These are phyloP conservation scores for Aspergillus ustus DNA, from an alignment of 2,329 filamentous ascomycete genomes.

Conservation along the genomic window DNA sequence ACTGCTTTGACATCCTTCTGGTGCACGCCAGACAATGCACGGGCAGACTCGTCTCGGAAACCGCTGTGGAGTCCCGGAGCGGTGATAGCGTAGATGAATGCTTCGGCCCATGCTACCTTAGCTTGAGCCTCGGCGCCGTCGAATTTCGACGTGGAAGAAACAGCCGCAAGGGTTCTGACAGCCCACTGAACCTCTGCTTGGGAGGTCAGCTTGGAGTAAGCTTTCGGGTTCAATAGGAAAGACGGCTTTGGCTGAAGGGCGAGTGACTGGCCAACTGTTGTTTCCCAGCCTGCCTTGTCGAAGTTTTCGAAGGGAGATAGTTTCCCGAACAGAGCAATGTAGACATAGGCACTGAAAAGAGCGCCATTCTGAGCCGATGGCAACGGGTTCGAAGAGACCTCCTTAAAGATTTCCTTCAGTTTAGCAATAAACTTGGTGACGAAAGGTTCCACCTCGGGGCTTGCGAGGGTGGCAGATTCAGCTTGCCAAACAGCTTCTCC, in stretches of 20 bases:
- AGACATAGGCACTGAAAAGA: conserved; percentile 78
- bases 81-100: conserved; percentile 78
- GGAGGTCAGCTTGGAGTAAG: conserved; percentile 77
- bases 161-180: conserved; percentile 68
- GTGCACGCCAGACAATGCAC: conserved; percentile 69
- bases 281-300: conserved; percentile 54
- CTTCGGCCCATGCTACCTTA: conserved; percentile 79
- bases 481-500: conserved; percentile 71
- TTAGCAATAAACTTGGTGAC: conserved; percentile 57
- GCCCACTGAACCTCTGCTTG: conserved; percentile 82
- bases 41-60: conserved; percentile 66
- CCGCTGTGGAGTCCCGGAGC: conserved; percentile 64
- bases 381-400: conserved; percentile 77
- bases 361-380: conserved; percentile 80
- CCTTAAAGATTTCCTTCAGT: conserved; percentile 69
- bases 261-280: conserved; percentile 68
- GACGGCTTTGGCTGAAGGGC: conserved; percentile 79
- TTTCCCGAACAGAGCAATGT: conserved; percentile 65
- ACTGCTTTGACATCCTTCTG: conserved; percentile 61
- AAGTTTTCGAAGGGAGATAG: conserved; percentile 59
- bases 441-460: conserved; percentile 53
- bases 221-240: conserved; percentile 80
- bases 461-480: conserved; percentile 52
- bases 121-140: conserved; percentile 52
- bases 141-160: conserved; percentile 61